Base-by-base conservation (phyloP, 164 flowering plant genomes). In the Macadamia integrifolia region DNA sequence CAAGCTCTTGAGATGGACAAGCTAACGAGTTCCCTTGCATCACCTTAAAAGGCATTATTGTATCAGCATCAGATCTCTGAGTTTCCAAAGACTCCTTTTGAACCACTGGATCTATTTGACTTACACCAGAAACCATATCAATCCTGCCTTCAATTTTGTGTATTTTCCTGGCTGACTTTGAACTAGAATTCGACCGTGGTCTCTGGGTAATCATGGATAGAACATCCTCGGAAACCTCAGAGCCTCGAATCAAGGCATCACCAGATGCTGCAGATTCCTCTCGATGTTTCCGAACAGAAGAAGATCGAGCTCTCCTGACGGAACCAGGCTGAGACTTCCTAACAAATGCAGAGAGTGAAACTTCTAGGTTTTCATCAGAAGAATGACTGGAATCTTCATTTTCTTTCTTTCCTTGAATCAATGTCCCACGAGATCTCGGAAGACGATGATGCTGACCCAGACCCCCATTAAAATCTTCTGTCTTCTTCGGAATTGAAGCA, bases 271-370 rank as follows among this genome's bases (percentile, higher is more conserved):
- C 65, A 64, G 13, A 65, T 63, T 44, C 75, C 35, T 32, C 70
- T 43, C 50, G 70, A 62, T 52, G 76, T 62, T 78, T 80, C 23
- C 43, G 48, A 43, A 71, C 14, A 31, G 72, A 73, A 66, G 73
- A 43, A 12, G 70, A 29, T 10, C 58, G 71, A 29, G 79, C 63
- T 65, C 80, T 86, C 73, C 69, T 79, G 30, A 32, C 49, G 23
- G 42, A 69, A 63, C 82, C 78, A 70, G 83, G 66, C 53, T 81
- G 87, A 50, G 76, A 74, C 76, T 80, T 86, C 65, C 58, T 76
- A 46, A 84, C 55, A 74, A 79, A 75, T 11, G 75, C 65, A 48
- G 87, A 78, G 18, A 86, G 64, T 4, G 86, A 80, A 58, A 75
- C 84, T 30, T 79, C 83, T 50, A 78, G 62, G 59, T 44, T 71